Conservation (phyloP, 2,329 filamentous ascomycete species). For the Phaeosphaeria sp. region DNA sequence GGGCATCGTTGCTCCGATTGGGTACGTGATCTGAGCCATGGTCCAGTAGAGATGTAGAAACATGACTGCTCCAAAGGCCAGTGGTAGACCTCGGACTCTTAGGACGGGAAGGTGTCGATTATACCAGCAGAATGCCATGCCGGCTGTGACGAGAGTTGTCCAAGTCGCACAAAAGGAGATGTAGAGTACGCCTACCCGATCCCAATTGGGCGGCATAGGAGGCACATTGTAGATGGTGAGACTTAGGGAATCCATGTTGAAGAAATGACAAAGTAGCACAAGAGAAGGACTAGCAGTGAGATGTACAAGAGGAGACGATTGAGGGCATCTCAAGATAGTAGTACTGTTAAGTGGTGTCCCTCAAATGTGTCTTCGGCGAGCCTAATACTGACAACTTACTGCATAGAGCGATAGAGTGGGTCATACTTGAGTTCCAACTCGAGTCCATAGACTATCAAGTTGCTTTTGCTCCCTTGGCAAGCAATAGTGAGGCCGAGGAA, state of each 20-base stretch:
- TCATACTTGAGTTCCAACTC: neutral
- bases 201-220: constrained; percentile 16
- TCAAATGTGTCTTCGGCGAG: too few species aligned
- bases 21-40: constrained; percentile 22
- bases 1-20: constrained; percentile 16
- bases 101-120: constrained; percentile 22
- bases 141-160: constrained; percentile 19
- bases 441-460: neutral
- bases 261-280: neutral
- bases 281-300: neutral
- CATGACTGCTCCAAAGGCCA: constrained; percentile 18
- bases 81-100: constrained; percentile 17
- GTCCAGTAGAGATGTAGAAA: constrained; percentile 27
- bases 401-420: neutral
- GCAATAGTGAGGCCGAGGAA: too few species aligned
- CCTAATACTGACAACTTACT: neutral
- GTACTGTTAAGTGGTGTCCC: too few species aligned
- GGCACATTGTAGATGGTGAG: constrained; percentile 24
- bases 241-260: neutral
- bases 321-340: too few species aligned
- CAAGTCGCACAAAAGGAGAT: constrained; percentile 19
- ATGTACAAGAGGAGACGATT: neutral
- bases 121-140: constrained; percentile 22
- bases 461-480: neutral
- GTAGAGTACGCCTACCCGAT: constrained; percentile 22